Evolutionary conservation across 352 stramenopile species (phyloP).

Genomic region (Globisporangium yorkense): DNA sequence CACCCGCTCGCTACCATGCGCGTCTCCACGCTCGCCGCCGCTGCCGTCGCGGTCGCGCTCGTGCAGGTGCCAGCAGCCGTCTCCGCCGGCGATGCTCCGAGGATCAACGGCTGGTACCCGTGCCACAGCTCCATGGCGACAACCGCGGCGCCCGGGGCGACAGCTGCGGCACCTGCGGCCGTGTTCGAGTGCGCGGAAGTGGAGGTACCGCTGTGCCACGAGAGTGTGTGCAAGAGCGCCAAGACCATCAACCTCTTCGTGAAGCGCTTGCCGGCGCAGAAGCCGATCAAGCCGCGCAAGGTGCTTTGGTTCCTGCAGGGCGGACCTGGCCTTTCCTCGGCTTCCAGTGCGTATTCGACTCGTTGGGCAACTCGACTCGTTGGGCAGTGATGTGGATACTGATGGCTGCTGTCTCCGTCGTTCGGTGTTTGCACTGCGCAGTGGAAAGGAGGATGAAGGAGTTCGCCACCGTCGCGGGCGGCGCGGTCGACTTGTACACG

Average conservation of each 20-base stretch:
- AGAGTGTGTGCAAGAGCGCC: slow-evolving; percentile 9
- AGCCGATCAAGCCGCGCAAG: slow-evolving; percentile 1
- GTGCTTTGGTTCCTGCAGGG: slow-evolving; percentile 17
- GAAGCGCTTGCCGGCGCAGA: slow-evolving; percentile 18
- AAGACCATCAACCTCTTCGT: slow-evolving; percentile 47
- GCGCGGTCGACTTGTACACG: slow-evolving; percentile 9
- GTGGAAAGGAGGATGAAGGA: neutral
- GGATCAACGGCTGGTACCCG: slow-evolving; percentile 55
- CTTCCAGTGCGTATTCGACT: neutral
- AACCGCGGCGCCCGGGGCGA: neutral
- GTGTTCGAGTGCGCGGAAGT: slow-evolving; percentile 25
- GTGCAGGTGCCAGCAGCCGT: neutral
- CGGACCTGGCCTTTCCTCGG: slow-evolving; percentile 15
- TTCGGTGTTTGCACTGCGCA: neutral
- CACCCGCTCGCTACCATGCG: neutral
- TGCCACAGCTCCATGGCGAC: slow-evolving; percentile 17
- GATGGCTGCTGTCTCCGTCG: no score
- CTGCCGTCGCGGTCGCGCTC: neutral
- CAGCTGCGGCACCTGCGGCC: neutral
- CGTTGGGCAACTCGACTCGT: no score
- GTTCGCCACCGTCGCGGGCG: neutral
- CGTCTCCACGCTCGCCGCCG: neutral
- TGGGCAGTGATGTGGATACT: no score
- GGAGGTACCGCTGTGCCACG: neutral
- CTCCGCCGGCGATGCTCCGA: neutral